phyloP scores from a whole-genome alignment of 805 yeast genomes.

The Jamesozyma gamospora region DNA sequence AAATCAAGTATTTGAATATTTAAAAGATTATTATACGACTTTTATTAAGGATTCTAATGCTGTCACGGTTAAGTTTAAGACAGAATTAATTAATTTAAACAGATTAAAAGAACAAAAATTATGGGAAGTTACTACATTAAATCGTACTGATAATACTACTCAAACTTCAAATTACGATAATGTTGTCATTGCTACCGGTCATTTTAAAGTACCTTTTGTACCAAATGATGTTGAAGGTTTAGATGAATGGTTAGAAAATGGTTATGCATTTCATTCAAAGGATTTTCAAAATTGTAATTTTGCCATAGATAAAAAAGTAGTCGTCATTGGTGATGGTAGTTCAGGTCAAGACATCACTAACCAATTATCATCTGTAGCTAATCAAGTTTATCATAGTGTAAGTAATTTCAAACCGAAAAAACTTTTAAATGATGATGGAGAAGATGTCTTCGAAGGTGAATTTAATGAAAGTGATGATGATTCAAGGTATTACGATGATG shows the following conservation, averaged over 20 bases:
- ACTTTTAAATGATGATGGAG: conserved; percentile 21
- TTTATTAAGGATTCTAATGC: conserved; percentile 18
- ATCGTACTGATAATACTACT: conserved; percentile 2
- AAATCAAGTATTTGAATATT: conserved; percentile 49
- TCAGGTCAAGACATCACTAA: conserved; percentile 38
- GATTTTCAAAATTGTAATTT: conserved; percentile 28
- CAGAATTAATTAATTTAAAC: conserved; percentile 16
- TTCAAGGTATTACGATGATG: conserved; percentile 1
- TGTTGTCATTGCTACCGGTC: conserved; percentile 37
- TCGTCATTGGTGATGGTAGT: conserved; percentile 35
- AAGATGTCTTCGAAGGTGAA: background rate
- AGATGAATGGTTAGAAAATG: conserved; percentile 27
- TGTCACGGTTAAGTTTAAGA: conserved; percentile 21
- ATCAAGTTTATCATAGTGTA: conserved; percentile 40
- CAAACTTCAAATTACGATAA: conserved; percentile 29
- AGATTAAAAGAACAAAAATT: conserved; percentile 3
- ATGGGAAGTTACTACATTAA: conserved; percentile 3
- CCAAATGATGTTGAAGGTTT: conserved; percentile 33
- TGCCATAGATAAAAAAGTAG: conserved; percentile 29
- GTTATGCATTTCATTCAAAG: conserved; percentile 33
- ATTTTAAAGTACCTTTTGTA: conserved; percentile 32
- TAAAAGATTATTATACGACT: conserved; percentile 41
- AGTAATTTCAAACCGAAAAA: conserved; percentile 30
- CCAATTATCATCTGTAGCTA: conserved; percentile 29
- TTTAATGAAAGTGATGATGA: conserved; percentile 12